These are phyloP conservation scores for Tylopilus vinaceipallidus DNA, from an alignment of 768 basidiomycete genomes.

Conservation along the genomic window DNA sequence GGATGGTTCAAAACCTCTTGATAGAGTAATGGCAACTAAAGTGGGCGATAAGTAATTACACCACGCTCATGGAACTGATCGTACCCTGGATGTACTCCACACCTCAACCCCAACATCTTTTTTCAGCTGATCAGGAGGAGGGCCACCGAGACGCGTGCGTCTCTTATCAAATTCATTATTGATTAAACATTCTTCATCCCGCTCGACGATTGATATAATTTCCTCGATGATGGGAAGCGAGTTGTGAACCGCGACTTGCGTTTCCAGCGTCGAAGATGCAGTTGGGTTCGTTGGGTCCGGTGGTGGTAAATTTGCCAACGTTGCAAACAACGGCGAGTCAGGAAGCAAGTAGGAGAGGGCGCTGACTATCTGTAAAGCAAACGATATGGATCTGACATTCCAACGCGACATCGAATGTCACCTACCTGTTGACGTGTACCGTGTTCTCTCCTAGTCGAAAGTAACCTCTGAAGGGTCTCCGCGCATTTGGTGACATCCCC, in stretches of 20 bases:
- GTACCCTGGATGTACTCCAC: conserved; percentile 58
- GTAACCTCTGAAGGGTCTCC: conserved; percentile 73
- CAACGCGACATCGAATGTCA: background rate
- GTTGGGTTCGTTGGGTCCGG: conserved; percentile 79
- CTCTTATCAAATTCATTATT: conserved; percentile 74
- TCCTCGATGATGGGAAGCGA: conserved; percentile 73
- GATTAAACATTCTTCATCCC: conserved; percentile 54
- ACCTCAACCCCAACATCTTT: conserved; percentile 69
- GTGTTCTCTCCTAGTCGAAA: conserved; percentile 58
- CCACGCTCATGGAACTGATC: conserved; percentile 4
- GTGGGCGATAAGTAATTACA: conserved; percentile 9
- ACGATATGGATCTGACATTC: background rate
- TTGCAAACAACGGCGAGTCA: conserved; percentile 58
- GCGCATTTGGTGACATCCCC: conserved; percentile 78
- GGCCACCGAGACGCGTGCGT: conserved; percentile 71
- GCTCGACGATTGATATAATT: conserved; percentile 61
- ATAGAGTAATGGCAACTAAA: conserved; percentile 69
- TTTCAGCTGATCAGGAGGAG: conserved; percentile 53
- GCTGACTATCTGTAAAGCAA: conserved; percentile 52
- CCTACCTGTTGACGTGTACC: conserved; percentile 61
- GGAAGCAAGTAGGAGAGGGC: conserved; percentile 73
- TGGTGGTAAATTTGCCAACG: conserved; percentile 63
- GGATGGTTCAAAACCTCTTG: conserved; percentile 81
- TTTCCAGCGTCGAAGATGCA: conserved; percentile 51
- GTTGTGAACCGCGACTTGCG: conserved; percentile 65